Evolutionary conservation across 208 protist genomes (phyloP).

Genomic region (Sergeia podlipaevii): DNA sequence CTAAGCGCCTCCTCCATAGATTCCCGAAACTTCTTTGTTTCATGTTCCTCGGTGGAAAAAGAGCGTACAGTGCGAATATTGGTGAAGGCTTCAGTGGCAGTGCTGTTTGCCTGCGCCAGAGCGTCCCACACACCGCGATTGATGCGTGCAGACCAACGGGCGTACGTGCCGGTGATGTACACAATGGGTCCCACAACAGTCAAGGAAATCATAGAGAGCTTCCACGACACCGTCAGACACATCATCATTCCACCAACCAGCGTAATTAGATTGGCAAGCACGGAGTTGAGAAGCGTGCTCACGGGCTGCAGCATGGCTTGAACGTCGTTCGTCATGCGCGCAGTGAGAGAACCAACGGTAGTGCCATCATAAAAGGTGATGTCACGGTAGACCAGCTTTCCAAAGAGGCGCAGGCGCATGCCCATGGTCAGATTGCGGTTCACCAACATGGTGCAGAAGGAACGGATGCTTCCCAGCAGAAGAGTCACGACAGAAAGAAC

Average conservation of each 20-base stretch:
- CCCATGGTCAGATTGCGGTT: constrained; percentile 41
- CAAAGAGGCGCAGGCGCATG: constrained; percentile 35
- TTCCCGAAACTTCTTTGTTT: constrained; percentile 26
- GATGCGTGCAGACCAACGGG: constrained; percentile 34
- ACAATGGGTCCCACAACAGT: constrained; percentile 47
- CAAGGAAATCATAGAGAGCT: constrained; percentile 47
- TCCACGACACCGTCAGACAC: constrained; percentile 45
- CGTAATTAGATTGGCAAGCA: constrained; percentile 39
- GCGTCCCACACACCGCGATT: constrained; percentile 48
- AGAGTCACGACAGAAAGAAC: constrained; percentile 30
- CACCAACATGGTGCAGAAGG: constrained; percentile 47
- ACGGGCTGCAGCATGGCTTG: constrained; percentile 46
- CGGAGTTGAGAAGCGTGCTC: constrained; percentile 35
- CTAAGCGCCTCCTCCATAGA: constrained; percentile 40
- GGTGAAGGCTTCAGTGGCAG: constrained; percentile 47
- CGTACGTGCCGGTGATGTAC: constrained; percentile 44
- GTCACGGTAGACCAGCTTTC: constrained; percentile 42
- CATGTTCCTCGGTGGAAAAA: constrained; percentile 48
- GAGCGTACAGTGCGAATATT: constrained; percentile 62
- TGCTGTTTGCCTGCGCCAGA: constrained; percentile 47
- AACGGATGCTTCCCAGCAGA: constrained; percentile 36
- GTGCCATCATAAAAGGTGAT: constrained; percentile 48
- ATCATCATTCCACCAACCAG: constrained; percentile 36
- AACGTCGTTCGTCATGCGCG: constrained; percentile 65
- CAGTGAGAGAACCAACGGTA: constrained; percentile 45